These are phyloP conservation scores for Barnettozyma californica DNA, from an alignment of 805 yeast species.

Conservation along the genomic window DNA sequence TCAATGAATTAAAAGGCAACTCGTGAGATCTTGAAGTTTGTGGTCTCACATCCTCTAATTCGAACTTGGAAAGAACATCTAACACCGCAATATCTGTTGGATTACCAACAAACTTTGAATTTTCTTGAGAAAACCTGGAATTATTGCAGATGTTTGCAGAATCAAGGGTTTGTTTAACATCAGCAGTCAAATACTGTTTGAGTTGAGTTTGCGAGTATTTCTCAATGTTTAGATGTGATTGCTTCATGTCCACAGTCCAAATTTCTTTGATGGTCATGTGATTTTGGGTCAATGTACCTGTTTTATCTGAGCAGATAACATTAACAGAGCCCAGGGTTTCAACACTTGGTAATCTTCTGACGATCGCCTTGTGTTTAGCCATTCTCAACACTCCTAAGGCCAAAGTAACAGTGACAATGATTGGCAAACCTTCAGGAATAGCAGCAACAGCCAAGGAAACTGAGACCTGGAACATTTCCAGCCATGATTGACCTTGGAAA, in stretches of 20 bases:
- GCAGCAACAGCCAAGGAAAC: conserved; percentile 99
- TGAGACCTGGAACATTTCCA: conserved; percentile 96
- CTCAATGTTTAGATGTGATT: conserved; percentile 39
- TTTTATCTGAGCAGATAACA: conserved; percentile 88
- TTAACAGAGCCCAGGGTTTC: conserved; percentile 94
- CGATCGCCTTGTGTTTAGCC: conserved; percentile 94
- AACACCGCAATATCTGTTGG: conserved; percentile 92
- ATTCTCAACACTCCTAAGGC: conserved; percentile 95
- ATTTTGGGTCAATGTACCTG: conserved; percentile 86
- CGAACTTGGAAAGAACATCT: conserved; percentile 67
- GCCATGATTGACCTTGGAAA: conserved; percentile 88
- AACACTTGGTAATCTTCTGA: conserved; percentile 88
- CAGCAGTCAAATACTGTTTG: conserved; percentile 43
- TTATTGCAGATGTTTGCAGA: conserved; percentile 74
- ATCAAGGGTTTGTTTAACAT: conserved; percentile 51
- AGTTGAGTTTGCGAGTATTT: conserved; percentile 36
- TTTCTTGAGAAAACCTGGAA: conserved; percentile 62
- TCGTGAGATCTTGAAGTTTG: conserved; percentile 59
- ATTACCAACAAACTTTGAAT: conserved; percentile 74
- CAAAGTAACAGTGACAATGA: conserved; percentile 93
- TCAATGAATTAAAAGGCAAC: conserved; percentile 74
- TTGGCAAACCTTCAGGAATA: conserved; percentile 97
- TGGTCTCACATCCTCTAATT: conserved; percentile 63
- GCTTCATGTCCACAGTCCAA: conserved; percentile 66
- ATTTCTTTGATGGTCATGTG: conserved; percentile 84